Evolutionary conservation across 768 basidiomycete genomes (phyloP).

Genomic region (Russula dissimulans): DNA sequence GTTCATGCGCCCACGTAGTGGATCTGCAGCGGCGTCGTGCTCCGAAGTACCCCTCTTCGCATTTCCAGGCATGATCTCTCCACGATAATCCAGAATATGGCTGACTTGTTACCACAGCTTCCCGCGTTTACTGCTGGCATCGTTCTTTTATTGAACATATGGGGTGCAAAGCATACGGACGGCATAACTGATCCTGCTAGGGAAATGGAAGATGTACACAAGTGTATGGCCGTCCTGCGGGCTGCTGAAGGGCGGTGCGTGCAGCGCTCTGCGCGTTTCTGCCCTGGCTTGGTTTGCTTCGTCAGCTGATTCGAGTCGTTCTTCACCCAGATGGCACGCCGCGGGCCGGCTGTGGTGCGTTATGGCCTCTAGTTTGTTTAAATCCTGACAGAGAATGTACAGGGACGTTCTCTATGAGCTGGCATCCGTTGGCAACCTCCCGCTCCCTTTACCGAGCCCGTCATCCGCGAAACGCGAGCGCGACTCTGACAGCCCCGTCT

Average conservation of each 20-base stretch:
- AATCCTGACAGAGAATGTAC: not conserved
- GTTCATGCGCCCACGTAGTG: conserved; percentile 37
- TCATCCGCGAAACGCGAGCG: conserved; percentile 51
- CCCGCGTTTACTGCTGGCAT: conserved; percentile 32
- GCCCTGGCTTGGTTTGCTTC: not conserved
- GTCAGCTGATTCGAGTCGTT: not conserved
- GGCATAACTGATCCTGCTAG: conserved; percentile 5
- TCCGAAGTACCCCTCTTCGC: conserved; percentile 17
- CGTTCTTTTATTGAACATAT: conserved; percentile 37
- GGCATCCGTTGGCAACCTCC: conserved; percentile 61
- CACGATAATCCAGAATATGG: not conserved
- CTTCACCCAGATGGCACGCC: conserved; percentile 34
- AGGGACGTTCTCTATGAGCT: conserved; percentile 72
- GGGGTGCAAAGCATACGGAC: conserved; percentile 29
- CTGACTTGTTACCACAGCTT: conserved; percentile 19
- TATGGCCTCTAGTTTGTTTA: not conserved
- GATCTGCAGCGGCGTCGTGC: conserved; percentile 27
- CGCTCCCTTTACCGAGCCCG: conserved; percentile 50
- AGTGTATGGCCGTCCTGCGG: conserved; percentile 18
- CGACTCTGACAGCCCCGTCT: conserved; percentile 41
- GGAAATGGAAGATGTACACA: conserved; percentile 21
- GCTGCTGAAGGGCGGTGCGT: conserved; percentile 13
- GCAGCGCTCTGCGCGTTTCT: not conserved
- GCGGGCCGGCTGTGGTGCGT: conserved; percentile 42
- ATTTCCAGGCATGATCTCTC: conserved; percentile 11